Base-by-base conservation (phyloP, 208 protist genomes). In the Leishmania turanica region DNA sequence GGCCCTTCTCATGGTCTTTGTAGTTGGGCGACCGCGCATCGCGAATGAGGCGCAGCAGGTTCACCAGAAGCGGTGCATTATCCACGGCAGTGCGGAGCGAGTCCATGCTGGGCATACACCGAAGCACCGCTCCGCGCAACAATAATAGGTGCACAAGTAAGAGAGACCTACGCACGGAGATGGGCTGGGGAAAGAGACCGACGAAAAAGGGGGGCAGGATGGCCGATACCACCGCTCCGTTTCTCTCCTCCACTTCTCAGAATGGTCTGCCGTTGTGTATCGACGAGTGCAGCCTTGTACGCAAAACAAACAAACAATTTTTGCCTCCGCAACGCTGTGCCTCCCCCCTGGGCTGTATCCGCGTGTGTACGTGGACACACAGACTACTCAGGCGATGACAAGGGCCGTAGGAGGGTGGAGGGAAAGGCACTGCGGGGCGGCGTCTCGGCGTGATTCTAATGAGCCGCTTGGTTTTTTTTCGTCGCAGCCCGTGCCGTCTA, bases 21-120 rank as follows among this genome's bases (percentile, higher is more conserved):
- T 75, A 87, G 75, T 84, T 80, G 34, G 79, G 75, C 3, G 86
- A 84, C 60, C 83, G 85, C 17, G 84, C 80, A 74, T 92, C 69
- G 70, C 89, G 89, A 47, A 92, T 88, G 64, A 92, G 75, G 53
- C 87, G 84, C 62, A 91, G 78, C 7, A 91, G 58, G 68, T 89
- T 90, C 51, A 92, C 86, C 49, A 89, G 75, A 64, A 91, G 66
- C 27, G 88, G 88, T 24, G 86, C 79, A 54, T 86, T 87, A 65
- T 85, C 80, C 9, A 88, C 79, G 11, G 82, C 51, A 24, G 82
- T 85, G n/a, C 77, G 76, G 6, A 82, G 76, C 62, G 80, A 54
- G 45, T 85, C 80, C 81, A 82, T 86, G 31, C 13, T 37, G 54
- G 56, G n/a, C 37, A 54, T 34, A 45, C 6, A 9, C 24, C 40